Evolutionary conservation across 148 eudicot species (phyloP).

Genomic region (Suaeda aralocaspica): DNA sequence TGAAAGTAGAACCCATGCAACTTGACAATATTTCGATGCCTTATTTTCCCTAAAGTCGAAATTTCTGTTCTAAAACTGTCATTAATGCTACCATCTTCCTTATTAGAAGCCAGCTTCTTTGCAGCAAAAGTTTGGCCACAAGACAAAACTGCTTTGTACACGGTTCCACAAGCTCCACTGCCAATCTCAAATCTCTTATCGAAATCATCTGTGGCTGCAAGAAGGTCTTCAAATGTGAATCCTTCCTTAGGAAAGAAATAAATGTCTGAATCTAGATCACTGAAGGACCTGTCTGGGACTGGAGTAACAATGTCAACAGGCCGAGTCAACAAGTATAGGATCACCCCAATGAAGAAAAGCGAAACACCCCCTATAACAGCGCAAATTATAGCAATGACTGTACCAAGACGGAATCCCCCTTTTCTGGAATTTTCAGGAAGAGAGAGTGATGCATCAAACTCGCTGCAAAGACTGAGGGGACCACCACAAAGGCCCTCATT

Average conservation of each 20-base stretch:
- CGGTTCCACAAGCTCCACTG: constrained; percentile 79
- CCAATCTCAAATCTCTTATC: constrained; percentile 55
- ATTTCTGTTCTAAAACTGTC: constrained; percentile 80
- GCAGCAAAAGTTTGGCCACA: constrained; percentile 59
- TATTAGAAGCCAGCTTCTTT: constrained; percentile 56
- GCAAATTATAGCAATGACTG: constrained; percentile 36
- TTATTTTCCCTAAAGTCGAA: constrained; percentile 70
- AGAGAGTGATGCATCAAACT: constrained; percentile 19
- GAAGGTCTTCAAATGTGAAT: constrained; percentile 62
- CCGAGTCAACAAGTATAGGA: constrained; percentile 51
- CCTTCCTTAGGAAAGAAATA: constrained; percentile 71
- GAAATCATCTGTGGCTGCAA: constrained; percentile 66
- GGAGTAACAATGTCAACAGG: constrained; percentile 39
- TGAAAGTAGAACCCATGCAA: constrained; percentile 76
- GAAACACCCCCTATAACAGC: constrained; percentile 44
- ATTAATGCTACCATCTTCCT: constrained; percentile 57
- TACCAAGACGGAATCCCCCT: constrained; percentile 40
- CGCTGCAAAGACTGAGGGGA: constrained; percentile 26
- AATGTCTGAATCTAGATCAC: constrained; percentile 36
- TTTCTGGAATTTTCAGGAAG: constrained; percentile 24
- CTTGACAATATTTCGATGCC: constrained; percentile 80
- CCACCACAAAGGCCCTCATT: constrained; percentile 55
- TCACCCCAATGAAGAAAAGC: constrained; percentile 46
- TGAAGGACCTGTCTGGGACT: constrained; percentile 33
- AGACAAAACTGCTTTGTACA: constrained; percentile 64